phyloP scores from a whole-genome alignment of 305 asterid species.

The Withania somnifera region DNA sequence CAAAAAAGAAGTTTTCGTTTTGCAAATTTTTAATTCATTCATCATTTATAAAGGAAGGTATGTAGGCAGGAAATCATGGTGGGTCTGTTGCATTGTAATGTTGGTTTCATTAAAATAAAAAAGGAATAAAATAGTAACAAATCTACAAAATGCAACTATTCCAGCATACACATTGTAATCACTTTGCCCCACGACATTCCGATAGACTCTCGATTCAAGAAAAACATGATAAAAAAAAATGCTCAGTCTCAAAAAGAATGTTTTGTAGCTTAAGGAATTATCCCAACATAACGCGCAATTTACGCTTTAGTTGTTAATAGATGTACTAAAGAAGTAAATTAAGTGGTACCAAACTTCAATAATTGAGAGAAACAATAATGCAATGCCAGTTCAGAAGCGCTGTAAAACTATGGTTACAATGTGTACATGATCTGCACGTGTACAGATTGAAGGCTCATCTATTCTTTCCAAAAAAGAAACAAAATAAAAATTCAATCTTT shows the following conservation, averaged over 20 bases:
- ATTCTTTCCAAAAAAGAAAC: not conserved
- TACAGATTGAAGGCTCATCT: not conserved
- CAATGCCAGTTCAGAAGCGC: conserved; percentile 6
- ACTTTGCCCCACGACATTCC: too few species aligned
- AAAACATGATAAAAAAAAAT: not conserved
- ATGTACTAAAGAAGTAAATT: not conserved
- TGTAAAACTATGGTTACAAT: not conserved
- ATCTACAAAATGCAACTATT: not conserved
- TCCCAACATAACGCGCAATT: not conserved
- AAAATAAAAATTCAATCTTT: not conserved
- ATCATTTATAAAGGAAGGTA: conserved; percentile 11
- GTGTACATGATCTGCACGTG: not conserved
- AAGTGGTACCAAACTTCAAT: conserved; percentile 2
- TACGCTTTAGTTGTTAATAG: not conserved
- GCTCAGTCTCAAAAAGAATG: not conserved
- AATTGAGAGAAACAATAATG: conserved; percentile 5
- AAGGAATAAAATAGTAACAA: not conserved
- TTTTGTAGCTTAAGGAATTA: not conserved
- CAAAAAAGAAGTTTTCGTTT: not conserved
- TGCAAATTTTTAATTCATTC: not conserved
- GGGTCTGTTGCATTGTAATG: not conserved
- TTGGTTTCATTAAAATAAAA: not conserved
- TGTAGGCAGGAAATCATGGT: conserved; percentile 10
- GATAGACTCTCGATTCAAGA: not conserved
- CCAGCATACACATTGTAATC: too few species aligned